Percentiles rank a stretch among this genome's conserved stretches.
These are phyloP conservation scores for Scheffersomyces titani DNA, from an alignment of 1,139 yeast genomes.

Conservation along the genomic window DNA sequence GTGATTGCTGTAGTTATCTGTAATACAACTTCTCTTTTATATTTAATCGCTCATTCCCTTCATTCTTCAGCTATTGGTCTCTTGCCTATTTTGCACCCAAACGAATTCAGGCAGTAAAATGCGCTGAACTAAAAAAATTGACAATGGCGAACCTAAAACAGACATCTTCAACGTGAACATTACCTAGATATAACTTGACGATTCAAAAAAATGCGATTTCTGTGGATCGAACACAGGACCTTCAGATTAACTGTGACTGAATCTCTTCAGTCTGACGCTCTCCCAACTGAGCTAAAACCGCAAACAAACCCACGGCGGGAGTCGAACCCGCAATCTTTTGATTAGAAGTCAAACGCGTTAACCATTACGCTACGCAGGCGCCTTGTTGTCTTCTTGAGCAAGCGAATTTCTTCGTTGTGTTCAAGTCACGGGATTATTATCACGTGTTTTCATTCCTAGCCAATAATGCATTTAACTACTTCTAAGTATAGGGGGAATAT, in stretches of 20 bases:
- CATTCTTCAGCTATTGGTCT: too few relatives aligned
- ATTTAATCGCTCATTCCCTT: too few relatives aligned
- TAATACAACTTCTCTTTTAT: too few relatives aligned
- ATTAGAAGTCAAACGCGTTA: constrained; percentile 19
- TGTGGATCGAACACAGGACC: constrained; percentile 96
- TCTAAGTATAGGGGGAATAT: too few relatives aligned
- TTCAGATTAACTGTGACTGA: constrained; percentile 59
- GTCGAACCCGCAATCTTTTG: constrained; percentile 54
- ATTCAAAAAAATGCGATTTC: constrained; percentile 60
- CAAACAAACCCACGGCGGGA: constrained; percentile 23
- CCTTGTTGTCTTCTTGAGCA: not conserved
- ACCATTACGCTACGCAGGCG: constrained; percentile 20
- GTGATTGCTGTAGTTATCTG: too few relatives aligned
- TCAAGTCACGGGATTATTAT: not conserved
- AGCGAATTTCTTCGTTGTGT: not conserved
- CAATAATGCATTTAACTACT: too few relatives aligned
- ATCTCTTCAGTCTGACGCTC: constrained; percentile 84
- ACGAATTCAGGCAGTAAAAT: too few relatives aligned
- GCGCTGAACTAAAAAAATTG: too few relatives aligned
- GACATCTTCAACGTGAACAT: too few relatives aligned
- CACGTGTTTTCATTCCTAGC: not conserved
- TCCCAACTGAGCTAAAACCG: constrained; percentile 80
- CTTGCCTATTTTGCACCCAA: too few relatives aligned
- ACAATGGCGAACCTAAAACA: too few relatives aligned
- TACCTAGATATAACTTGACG: not conserved